Evolutionary conservation across 2,329 filamentous ascomycete species (phyloP).

Genomic region (Penicillium crustosum): DNA sequence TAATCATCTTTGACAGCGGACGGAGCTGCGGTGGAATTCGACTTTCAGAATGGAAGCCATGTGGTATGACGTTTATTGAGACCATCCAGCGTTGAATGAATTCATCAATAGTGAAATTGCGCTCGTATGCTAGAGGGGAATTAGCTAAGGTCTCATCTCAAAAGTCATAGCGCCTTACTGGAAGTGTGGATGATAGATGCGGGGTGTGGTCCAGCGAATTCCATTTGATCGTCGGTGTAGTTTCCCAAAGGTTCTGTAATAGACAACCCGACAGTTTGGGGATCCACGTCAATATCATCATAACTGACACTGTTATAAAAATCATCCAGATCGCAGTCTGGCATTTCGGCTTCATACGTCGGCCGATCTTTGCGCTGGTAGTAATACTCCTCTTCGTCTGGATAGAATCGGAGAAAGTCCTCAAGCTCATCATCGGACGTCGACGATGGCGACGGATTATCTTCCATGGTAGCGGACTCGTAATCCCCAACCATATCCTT

Average conservation of each 20-base stretch:
- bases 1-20: slow-evolving; percentile 35
- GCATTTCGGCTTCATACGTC: slow-evolving; percentile 9
- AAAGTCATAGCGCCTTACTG: slow-evolving; percentile 23
- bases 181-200: slow-evolving; percentile 31
- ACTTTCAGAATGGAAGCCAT: slow-evolving; percentile 21
- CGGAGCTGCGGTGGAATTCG: slow-evolving; percentile 22
- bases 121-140: slow-evolving; percentile 35
- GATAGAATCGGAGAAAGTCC: slow-evolving; percentile 37
- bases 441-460: slow-evolving; percentile 14
- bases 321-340: slow-evolving; percentile 33
- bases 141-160: slow-evolving; percentile 2
- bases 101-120: slow-evolving; percentile 44
- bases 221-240: slow-evolving; percentile 12
- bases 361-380: slow-evolving; percentile 15
- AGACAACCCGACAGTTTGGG: slow-evolving; percentile 6
- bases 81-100: slow-evolving; percentile 44
- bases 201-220: slow-evolving; percentile 21
- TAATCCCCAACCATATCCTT: slow-evolving; percentile 29
- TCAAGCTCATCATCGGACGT: slow-evolving; percentile 31
- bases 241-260: slow-evolving; percentile 14
- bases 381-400: slow-evolving; percentile 27
- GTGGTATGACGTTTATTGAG: slow-evolving; percentile 24
- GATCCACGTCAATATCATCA: slow-evolving; percentile 13
- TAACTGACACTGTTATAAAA: slow-evolving; percentile 30
- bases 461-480: slow-evolving; percentile 22